These are phyloP conservation scores for Stephanodiscus triporus DNA, from an alignment of 108 stramenopile genomes.

Conservation along the genomic window DNA sequence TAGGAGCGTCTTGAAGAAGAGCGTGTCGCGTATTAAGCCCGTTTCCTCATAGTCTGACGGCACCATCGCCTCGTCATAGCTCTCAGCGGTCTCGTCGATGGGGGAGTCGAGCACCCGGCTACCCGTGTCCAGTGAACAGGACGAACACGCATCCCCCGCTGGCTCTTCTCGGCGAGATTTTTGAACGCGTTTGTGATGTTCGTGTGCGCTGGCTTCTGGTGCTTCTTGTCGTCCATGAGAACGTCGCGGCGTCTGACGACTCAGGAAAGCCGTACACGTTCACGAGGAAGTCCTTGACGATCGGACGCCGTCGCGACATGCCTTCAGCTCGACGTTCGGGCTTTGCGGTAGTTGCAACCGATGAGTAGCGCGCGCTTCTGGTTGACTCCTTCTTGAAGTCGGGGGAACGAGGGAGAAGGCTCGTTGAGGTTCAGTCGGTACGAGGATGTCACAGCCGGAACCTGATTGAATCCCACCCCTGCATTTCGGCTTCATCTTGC, in stretches of 20 bases:
- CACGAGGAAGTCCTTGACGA: slow-evolving; percentile 89
- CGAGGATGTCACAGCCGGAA: slow-evolving; percentile 68
- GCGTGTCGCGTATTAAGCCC: slow-evolving; percentile 83
- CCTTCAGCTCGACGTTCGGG: slow-evolving; percentile 73
- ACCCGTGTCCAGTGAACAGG: slow-evolving; percentile 86
- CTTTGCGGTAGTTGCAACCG: slow-evolving; percentile 80
- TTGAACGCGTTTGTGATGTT: slow-evolving; percentile 85
- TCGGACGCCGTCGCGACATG: slow-evolving; percentile 84
- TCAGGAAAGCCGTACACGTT: slow-evolving; percentile 88
- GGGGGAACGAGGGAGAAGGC: slow-evolving; percentile 71
- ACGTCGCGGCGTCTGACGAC: slow-evolving; percentile 66
- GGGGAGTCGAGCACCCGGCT: slow-evolving; percentile 75
- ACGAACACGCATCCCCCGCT: slow-evolving; percentile 90
- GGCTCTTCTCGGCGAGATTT: slow-evolving; percentile 69
- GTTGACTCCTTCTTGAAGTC: slow-evolving; percentile 61
- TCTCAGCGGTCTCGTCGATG: slow-evolving; percentile 61
- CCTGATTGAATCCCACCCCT: slow-evolving; percentile 77
- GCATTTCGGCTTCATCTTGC: slow-evolving; percentile 87
- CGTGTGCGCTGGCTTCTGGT: slow-evolving; percentile 68
- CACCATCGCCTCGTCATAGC: slow-evolving; percentile 81
- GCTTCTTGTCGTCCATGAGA: slow-evolving; percentile 77
- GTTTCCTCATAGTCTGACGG: slow-evolving; percentile 67
- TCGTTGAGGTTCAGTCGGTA: slow-evolving; percentile 74
- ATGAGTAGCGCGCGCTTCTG: slow-evolving; percentile 78
- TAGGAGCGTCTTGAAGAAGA: slow-evolving; percentile 81